A percentile compares a stretch with the other conserved stretches of the same genome.
phyloP scores from a whole-genome alignment of 108 stramenopile species.

The Fistulifera pelliculosa region DNA sequence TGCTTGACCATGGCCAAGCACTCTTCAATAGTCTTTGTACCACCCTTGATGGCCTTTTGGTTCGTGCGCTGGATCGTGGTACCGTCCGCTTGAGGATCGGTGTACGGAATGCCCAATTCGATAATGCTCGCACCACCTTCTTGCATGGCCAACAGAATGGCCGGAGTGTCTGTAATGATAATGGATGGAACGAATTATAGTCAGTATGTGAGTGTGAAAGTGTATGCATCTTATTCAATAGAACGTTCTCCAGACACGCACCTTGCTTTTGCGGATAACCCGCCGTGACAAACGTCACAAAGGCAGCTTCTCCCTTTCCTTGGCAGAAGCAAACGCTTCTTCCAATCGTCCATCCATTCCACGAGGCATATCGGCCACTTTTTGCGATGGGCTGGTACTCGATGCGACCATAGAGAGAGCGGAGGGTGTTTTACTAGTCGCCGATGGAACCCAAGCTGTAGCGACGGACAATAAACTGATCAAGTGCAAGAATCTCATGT shows the following conservation, averaged over 20 bases:
- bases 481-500: too few species aligned
- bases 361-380: too few species aligned
- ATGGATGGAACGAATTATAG: background rate
- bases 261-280: conserved; percentile 75
- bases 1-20: conserved; percentile 83
- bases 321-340: conserved; percentile 70
- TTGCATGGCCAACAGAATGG: conserved; percentile 93
- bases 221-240: background rate
- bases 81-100: conserved; percentile 98
- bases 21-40: conserved; percentile 68
- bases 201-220: background rate
- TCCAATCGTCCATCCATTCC: conserved; percentile 61
- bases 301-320: conserved; percentile 78
- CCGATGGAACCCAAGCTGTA: too few species aligned
- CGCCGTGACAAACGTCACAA: conserved; percentile 84
- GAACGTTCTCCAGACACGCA: conserved; percentile 11
- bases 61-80: conserved; percentile 93
- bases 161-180: conserved; percentile 66
- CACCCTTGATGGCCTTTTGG: conserved; percentile 89
- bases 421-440: too few species aligned
- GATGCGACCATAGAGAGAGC: too few species aligned
- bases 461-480: too few species aligned
- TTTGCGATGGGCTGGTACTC: too few species aligned
- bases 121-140: conserved; percentile 92
- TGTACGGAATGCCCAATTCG: conserved; percentile 97